Percentiles rank a stretch among this genome's conserved stretches.
phyloP scores from a whole-genome alignment of 2,329 filamentous ascomycete species.

The Verticillium isaacii region DNA sequence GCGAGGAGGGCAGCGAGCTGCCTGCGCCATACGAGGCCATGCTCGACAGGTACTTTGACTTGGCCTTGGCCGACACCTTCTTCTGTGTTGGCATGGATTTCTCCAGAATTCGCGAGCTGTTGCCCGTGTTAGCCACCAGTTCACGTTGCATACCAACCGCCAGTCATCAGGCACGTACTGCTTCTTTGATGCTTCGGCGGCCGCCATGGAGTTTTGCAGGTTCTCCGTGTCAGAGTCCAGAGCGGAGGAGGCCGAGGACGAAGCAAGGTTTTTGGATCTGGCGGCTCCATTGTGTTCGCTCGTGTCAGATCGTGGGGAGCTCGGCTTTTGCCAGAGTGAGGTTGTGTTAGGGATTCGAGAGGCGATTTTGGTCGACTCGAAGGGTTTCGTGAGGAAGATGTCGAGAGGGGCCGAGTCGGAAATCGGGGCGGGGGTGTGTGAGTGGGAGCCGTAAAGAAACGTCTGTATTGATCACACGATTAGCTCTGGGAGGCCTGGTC shows the following conservation, averaged over 20 bases:
- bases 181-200: slow-evolving; percentile 36
- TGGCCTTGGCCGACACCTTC: slow-evolving; percentile 30
- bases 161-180: slow-evolving; percentile 22
- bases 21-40: slow-evolving; percentile 27
- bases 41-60: slow-evolving; percentile 36
- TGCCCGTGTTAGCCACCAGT: slow-evolving; percentile 19
- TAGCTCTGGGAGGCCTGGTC: slow-evolving; percentile 1
- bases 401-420: slow-evolving; percentile 47
- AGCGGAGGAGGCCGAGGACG: slow-evolving; percentile 31
- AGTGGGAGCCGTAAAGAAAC: slow-evolving; percentile 48
- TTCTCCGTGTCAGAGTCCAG: slow-evolving; percentile 45
- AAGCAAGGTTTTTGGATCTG: slow-evolving; percentile 4
- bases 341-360: slow-evolving; percentile 46
- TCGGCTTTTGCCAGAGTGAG: slow-evolving; percentile 39
- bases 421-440: slow-evolving; percentile 40
- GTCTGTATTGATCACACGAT: slow-evolving; percentile 30
- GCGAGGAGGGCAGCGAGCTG: slow-evolving; percentile 48
- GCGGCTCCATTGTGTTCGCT: not conserved
- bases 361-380: slow-evolving; percentile 39
- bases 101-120: slow-evolving; percentile 27
- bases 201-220: slow-evolving; percentile 40
- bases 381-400: slow-evolving; percentile 50
- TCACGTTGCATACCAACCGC: slow-evolving; percentile 5
- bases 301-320: not conserved
- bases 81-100: slow-evolving; percentile 23